Conservation (phyloP, 371 early-diverging fungal species). For the Gilbertella persicaria region DNA sequence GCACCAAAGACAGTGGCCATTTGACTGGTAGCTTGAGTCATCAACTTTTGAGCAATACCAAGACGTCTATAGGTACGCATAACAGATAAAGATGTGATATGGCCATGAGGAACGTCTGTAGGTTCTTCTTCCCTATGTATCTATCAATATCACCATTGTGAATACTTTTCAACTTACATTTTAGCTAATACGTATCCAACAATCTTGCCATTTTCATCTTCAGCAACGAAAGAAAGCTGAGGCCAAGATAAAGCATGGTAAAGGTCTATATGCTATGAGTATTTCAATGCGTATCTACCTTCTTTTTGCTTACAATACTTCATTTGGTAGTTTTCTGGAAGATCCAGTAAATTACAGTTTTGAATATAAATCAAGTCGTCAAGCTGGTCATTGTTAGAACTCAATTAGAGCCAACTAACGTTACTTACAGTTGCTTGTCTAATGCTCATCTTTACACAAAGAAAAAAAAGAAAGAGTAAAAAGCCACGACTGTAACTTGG, state of each 20-base stretch:
- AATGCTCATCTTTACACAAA: conserved; percentile 53
- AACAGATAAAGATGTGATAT: conserved; percentile 95
- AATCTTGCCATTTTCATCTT: conserved; percentile 86
- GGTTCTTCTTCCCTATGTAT: conserved; percentile 90
- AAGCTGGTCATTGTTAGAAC: too few relatives aligned
- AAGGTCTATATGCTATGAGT: conserved; percentile 56
- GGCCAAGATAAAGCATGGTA: conserved; percentile 97
- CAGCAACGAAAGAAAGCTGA: conserved; percentile 94
- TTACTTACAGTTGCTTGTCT: conserved; percentile 65
- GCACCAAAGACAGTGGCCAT: conserved; percentile 92
- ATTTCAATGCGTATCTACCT: not conserved
- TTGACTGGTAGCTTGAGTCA: conserved; percentile 88
- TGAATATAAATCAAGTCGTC: conserved; percentile 88
- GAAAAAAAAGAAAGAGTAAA: conserved; percentile 6
- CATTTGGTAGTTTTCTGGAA: conserved; percentile 99
- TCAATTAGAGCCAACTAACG: not conserved
- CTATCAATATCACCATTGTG: not conserved
- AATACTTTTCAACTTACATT: conserved; percentile 70
- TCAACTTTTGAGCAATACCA: conserved; percentile 94
- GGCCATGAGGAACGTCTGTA: conserved; percentile 82
- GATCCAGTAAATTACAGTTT: conserved; percentile 93
- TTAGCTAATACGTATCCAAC: conserved; percentile 98
- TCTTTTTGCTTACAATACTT: conserved; percentile 80
- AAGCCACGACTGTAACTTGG: not conserved
- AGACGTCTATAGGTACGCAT: conserved; percentile 94